A percentile compares a stretch with the other conserved stretches of the same genome.
These are phyloP conservation scores for Nannizzia gypsea DNA, from an alignment of 2,329 filamentous ascomycete species.

Conservation along the genomic window DNA sequence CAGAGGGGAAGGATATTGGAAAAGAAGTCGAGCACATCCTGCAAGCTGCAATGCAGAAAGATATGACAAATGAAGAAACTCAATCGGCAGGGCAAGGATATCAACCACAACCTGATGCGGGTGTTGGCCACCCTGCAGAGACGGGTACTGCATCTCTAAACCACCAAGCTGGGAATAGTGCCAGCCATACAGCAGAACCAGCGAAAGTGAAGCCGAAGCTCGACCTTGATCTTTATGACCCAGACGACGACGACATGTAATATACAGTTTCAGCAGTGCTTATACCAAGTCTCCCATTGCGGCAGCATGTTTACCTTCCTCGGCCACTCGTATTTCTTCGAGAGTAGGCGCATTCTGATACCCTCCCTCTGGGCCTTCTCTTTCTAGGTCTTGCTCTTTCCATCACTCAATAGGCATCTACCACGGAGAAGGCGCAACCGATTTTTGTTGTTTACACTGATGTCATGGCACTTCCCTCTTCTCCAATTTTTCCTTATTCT, in stretches of 20 bases:
- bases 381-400: background rate
- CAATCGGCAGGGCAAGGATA: background rate
- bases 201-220: constrained; percentile 29
- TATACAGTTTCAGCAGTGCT: background rate
- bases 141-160: background rate
- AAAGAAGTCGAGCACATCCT: constrained; percentile 33
- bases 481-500: background rate
- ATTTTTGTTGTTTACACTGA: background rate
- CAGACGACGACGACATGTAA: constrained; percentile 33
- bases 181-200: constrained; percentile 14
- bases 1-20: constrained; percentile 51
- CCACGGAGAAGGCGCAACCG: background rate
- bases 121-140: background rate
- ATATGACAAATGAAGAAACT: background rate
- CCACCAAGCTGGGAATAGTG: constrained; percentile 15
- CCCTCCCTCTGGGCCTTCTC: background rate
- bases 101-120: background rate
- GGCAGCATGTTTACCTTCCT: background rate
- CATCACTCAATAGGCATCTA: background rate
- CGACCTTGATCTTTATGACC: constrained; percentile 36
- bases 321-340: background rate
- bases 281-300: background rate
- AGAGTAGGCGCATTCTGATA: background rate
- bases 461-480: background rate
- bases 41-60: constrained; percentile 41